Evolutionary conservation across 805 yeast genomes (phyloP).

Genomic region (Sugiyamaella americana): DNA sequence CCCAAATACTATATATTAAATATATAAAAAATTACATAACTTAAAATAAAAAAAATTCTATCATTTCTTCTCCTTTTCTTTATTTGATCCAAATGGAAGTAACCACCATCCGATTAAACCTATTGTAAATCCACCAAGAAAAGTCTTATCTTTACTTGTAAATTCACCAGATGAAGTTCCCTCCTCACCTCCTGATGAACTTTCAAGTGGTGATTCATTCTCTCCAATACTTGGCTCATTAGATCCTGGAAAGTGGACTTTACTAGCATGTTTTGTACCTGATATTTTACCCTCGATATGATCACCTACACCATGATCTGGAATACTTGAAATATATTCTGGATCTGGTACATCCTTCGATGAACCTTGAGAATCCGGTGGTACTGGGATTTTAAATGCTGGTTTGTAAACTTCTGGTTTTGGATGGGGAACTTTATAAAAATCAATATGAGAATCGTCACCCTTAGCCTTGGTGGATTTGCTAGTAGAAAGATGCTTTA

Average conservation of each 20-base stretch:
- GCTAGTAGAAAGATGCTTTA: conserved; percentile 19
- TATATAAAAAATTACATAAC: no score
- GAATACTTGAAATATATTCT: conserved; percentile 12
- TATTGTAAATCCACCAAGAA: conserved; percentile 29
- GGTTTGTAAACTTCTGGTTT: conserved; percentile 6
- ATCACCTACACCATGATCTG: conserved; percentile 23
- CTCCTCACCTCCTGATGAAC: not conserved
- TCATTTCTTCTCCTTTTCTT: conserved; percentile 14
- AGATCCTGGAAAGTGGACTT: conserved; percentile 16
- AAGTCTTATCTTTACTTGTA: conserved; percentile 29
- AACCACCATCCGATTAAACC: conserved; percentile 35
- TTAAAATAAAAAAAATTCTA: no score
- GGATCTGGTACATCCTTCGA: conserved; percentile 10
- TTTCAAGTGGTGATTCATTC: not conserved
- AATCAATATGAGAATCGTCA: conserved; percentile 34
- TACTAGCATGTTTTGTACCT: conserved; percentile 21
- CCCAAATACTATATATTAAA: no score
- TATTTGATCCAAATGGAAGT: conserved; percentile 21
- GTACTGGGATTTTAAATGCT: conserved; percentile 28
- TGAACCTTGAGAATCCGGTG: conserved; percentile 22
- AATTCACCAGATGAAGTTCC: conserved; percentile 13
- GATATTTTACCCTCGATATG: conserved; percentile 13
- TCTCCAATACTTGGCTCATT: conserved; percentile 2
- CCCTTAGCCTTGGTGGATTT: conserved; percentile 26
- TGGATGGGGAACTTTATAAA: conserved; percentile 28